Base-by-base conservation (phyloP, 2,329 filamentous ascomycete genomes). In the Phoma herbarum region DNA sequence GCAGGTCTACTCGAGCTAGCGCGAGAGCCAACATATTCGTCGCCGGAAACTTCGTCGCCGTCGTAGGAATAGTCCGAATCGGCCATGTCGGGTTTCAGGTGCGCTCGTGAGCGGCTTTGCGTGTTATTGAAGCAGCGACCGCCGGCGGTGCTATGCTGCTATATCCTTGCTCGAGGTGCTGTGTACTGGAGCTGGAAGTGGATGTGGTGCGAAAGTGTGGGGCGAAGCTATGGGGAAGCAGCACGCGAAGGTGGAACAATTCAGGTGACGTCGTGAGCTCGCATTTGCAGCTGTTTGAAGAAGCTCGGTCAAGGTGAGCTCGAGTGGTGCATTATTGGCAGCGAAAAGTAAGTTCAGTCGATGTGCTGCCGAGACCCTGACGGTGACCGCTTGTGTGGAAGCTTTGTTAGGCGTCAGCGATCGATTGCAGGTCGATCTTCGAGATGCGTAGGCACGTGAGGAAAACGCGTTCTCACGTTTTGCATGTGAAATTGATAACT, bases 41-140 rank as follows among this genome's bases (percentile, higher is more conserved):
- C 88, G 67, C 89, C 88, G 23, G 87, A 89, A 6, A 58, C 66
- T 74, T 83, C 81, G 68, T 85, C 85, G 59, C 86, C 85, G 60
- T 89, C 83, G 74, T 86, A 91, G 65, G 91, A 88, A 75, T 86
- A 89, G 72, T 91, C 89, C 18, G 88, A 91, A 77, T 90, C 88
- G 55, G 88, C 87, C 89, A 91, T 91, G n/a, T 28, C 26, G 48
- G 39, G 46, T 31, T 51, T 52, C 23, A 20, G n/a, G 45, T 52
- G 45, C 37, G 57, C 46, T 47, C 28, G 49, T 43, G 35, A 41
- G 58, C 35, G 35, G 35, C 28, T 35, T 37, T 35, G 37, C 25
- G 4, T 16, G 28, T 12, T 11, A 9, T 12, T 14, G 4, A 22
- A 23, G 26, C 39, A 54, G 51, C 29, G 9, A 46, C 50, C 50